A percentile compares a stretch with the other conserved stretches of the same genome.
phyloP scores from a whole-genome alignment of 1,284 basidiomycete species.

The Ganoderma lingzhi region DNA sequence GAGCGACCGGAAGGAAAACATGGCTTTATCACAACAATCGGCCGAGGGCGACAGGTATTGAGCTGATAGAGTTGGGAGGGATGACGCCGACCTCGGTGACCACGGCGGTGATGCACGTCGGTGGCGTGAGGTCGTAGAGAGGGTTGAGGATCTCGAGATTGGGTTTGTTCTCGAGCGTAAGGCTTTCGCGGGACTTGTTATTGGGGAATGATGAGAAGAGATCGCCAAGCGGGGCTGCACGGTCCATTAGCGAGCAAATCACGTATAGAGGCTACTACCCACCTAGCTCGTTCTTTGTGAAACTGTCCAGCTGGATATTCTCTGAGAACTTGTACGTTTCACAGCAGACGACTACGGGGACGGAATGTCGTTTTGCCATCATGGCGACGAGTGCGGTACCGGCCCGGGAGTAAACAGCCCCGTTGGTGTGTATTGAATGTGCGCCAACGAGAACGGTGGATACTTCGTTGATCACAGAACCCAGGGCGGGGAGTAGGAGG shows the following conservation, averaged over 20 bases:
- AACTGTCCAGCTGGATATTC: conserved; percentile 91
- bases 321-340: conserved; percentile 99
- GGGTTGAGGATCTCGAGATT: conserved; percentile 83
- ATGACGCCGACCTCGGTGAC: conserved; percentile 95
- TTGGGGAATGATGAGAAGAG: conserved; percentile 46
- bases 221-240: conserved; percentile 46
- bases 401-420: conserved; percentile 92
- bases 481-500: conserved; percentile 88
- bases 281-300: conserved; percentile 97
- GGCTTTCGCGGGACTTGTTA: conserved; percentile 49
- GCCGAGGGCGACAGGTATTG: conserved; percentile 79
- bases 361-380: conserved; percentile 89
- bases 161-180: conserved; percentile 44
- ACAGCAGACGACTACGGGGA: conserved; percentile 96
- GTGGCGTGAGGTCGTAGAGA: conserved; percentile 92
- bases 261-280: conserved; percentile 32
- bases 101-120: conserved; percentile 91
- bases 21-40: conserved; percentile 49
- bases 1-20: conserved; percentile 18
- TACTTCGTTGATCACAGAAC: conserved; percentile 82
- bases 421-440: conserved; percentile 94
- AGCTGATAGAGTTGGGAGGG: conserved; percentile 85
- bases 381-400: conserved; percentile 97
- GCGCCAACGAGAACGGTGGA: conserved; percentile 92
- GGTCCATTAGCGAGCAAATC: conserved; percentile 4